Evolutionary conservation across 345 rosid species (phyloP), one percentile per base, ranked within the genome.

Genomic region (Balakata baccata): DNA sequence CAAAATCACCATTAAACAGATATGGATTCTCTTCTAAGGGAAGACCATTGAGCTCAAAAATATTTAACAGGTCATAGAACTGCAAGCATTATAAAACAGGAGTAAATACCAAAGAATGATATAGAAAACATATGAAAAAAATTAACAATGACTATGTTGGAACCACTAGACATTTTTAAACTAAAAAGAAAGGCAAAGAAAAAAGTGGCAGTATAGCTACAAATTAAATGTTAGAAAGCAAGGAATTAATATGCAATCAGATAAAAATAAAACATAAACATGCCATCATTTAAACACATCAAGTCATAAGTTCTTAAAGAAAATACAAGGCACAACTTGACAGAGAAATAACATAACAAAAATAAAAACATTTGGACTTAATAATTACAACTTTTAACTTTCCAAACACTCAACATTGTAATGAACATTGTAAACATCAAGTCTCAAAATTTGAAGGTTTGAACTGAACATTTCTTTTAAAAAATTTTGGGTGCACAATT

Each of bases 11-110:
- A 80, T 95, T 95, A 70, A 95, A 95, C 23, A 95, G 88, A 80
- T 89, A 95, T 10, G 99, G 99, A 70, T 95, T 95, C 84, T 89
- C 97, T 83, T 89, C 98, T 6, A 96, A 92, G 22, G 99, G 99
- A 68, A 95, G 92, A 68, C 99, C 99, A 74, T 95, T 95, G 41
- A 95, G 92, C 86, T 92, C 96, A 69, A 92, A 95, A 53, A 95
- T 95, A 69, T 95, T 95, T 71, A 95, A 58, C 34, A 95, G 89
- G 81, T 95, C 99, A 75, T 95, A 95, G 79, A 89, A 95, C 98
- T 95, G 92, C 94, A 89, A 70, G 69, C 77, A 70, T 29, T 25
- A 77, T 0, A 69, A 72, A 74, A 73, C 17, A 47, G 25, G 25
- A 46, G 41, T 57, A 71, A 66, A 43, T 16, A 39, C 17, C 57